Evolutionary conservation across 2,329 filamentous ascomycete species (phyloP).

Genomic region (Tolypocladium ophioglossoides): DNA sequence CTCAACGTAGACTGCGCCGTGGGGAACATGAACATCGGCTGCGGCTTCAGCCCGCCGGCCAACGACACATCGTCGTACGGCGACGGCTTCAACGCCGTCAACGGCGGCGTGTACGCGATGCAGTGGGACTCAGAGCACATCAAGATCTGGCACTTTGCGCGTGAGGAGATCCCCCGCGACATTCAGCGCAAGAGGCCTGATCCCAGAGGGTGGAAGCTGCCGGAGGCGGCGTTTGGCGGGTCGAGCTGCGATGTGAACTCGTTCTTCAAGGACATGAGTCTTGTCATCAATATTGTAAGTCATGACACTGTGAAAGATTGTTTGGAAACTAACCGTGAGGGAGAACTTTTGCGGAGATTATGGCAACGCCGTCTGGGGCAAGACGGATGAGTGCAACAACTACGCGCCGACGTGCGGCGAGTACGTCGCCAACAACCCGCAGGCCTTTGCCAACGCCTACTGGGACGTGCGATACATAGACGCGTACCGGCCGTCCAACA

Average conservation of each 20-base stretch:
- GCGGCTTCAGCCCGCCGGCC: conserved; percentile 28
- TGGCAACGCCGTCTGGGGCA: conserved; percentile 41
- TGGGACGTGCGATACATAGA: conserved; percentile 48
- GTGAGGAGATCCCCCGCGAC: conserved; percentile 53
- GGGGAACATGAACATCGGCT: conserved; percentile 29
- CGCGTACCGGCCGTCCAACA: conserved; percentile 23
- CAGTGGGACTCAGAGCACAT: conserved; percentile 61
- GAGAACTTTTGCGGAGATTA: conserved; percentile 71
- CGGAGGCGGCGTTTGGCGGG: conserved; percentile 58
- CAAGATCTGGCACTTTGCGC: conserved; percentile 67
- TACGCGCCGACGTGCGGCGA: conserved; percentile 34
- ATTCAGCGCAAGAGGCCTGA: conserved; percentile 49
- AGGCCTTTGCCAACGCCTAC: conserved; percentile 29
- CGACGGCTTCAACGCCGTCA: conserved; percentile 52
- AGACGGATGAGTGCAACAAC: conserved; percentile 24
- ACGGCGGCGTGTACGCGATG: conserved; percentile 60
- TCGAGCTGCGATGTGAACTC: conserved; percentile 51
- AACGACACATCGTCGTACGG: conserved; percentile 42
- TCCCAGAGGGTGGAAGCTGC: conserved; percentile 56
- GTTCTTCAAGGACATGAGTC: conserved; percentile 57
- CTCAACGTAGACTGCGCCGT: conserved; percentile 25
- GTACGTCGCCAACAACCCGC: conserved; percentile 34
- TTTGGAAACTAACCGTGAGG: background rate
- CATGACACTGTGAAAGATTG: background rate
- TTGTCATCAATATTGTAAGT: conserved; percentile 58